phyloP scores from a whole-genome alignment of 352 stramenopile species.

The Aphanomyces stellatus region DNA sequence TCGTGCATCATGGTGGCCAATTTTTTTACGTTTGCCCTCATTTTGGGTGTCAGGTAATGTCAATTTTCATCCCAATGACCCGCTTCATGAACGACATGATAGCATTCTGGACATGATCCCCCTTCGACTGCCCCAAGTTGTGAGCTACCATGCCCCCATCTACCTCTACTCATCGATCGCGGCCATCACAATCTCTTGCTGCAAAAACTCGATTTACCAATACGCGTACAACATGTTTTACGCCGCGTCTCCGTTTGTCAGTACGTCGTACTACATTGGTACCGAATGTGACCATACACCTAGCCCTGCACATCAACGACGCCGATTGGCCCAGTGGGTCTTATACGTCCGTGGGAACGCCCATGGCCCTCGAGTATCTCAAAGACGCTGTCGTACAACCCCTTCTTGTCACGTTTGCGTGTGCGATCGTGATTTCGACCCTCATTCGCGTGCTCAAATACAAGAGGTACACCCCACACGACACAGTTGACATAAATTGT shows the following conservation, averaged over 20 bases:
- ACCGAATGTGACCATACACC: background rate
- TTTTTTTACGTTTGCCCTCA: conserved; percentile 7
- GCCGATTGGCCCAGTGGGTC: conserved; percentile 12
- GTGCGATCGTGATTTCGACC: background rate
- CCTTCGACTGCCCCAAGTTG: background rate
- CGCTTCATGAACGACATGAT: background rate
- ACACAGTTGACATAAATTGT: background rate
- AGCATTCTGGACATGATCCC: background rate
- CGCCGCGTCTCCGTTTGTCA: conserved; percentile 2
- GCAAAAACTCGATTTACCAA: background rate
- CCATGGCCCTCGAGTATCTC: background rate
- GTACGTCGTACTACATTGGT: background rate
- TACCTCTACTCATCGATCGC: conserved; percentile 15
- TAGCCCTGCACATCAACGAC: conserved; percentile 11
- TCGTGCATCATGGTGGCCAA: conserved; percentile 6
- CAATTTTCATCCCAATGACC: too few species aligned
- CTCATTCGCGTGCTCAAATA: background rate
- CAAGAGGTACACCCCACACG: background rate
- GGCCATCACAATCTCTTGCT: conserved; percentile 10
- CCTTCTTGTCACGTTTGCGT: conserved; percentile 1
- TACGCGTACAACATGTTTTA: conserved; percentile 13
- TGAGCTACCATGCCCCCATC: conserved; percentile 13
- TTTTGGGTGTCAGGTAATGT: background rate
- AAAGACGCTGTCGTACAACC: background rate
- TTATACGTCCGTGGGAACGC: background rate